Evolutionary conservation across 2,329 filamentous ascomycete species (phyloP).

Genomic region (Beauveria sp.): DNA sequence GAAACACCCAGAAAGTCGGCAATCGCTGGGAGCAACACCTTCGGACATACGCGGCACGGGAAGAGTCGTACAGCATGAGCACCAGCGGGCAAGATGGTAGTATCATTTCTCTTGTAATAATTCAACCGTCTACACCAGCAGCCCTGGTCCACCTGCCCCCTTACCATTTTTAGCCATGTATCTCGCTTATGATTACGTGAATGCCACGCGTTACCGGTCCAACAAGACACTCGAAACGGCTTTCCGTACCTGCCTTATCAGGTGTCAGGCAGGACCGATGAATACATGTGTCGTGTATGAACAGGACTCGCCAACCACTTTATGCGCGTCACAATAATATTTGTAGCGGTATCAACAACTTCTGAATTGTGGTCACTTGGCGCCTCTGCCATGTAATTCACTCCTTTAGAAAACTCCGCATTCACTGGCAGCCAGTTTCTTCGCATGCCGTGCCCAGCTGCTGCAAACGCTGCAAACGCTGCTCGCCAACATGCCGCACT

Average conservation of each 20-base stretch:
- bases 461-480: neutral
- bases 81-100: slow-evolving; percentile 6
- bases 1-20: slow-evolving; percentile 27
- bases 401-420: neutral
- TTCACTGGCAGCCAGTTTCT: neutral
- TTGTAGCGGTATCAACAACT: neutral
- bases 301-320: neutral
- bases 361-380: neutral
- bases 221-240: neutral
- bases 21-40: slow-evolving; percentile 13
- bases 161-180: neutral
- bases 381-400: neutral
- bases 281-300: neutral
- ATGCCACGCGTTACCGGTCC: neutral
- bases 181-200: neutral
- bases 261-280: neutral
- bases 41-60: neutral
- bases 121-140: neutral
- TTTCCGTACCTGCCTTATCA: neutral
- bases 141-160: no score
- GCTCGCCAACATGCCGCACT: slow-evolving; percentile 13
- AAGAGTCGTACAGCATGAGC: neutral
- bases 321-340: neutral
- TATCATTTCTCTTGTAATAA: neutral
- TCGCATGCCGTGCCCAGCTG: neutral